Evolutionary conservation across 805 yeast species (phyloP), one percentile per base, ranked within the genome.

Genomic region (Kazachstania bromeliacearum): DNA sequence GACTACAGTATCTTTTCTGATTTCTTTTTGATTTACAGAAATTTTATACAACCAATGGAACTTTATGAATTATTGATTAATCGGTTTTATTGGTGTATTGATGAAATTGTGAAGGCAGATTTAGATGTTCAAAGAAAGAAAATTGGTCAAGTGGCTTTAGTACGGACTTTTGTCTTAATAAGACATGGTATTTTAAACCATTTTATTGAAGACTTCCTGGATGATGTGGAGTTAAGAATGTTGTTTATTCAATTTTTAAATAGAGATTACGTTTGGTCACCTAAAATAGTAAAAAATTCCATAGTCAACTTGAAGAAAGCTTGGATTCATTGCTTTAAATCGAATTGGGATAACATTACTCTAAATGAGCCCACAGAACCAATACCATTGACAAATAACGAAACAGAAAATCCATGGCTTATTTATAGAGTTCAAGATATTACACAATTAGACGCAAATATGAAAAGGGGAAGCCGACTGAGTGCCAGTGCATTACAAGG

Each of bases 121-220:
- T 5, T n/a, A 5, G 16, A 33, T 13, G 25, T 31, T 13, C 31
- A 32, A 9, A 37, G 35, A 19, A 36, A 28, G 13, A 55, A 55
- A 31, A 51, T 70, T 3, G 94, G 94, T 1, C 71, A 77, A 40
- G 64, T 81, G 31, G 78, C 80, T 2, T 64, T 84, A 9, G 70
- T 88, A 25, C 68, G 97, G 48, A 79, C 94, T 0, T 89, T 88
- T 63, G 95, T 85, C 19, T 77, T 82, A 20, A 48, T 92, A 29
- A 73, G 96, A 50, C 95, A 85, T 62, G 89, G 97, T 95, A 57
- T 89, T 14, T 60, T 84, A 40, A 89, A 88, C 57, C 88, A 84
- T 56, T 92, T 85, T 50, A 69, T 76, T 28, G 89, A 84, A 53
- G 97, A 92, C 57, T 92, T 88, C 54, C 63, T 79, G 18, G 59